Evolutionary conservation across 1,284 basidiomycete genomes (phyloP).

Genomic region (Pseudozyma tsukubaensis): DNA sequence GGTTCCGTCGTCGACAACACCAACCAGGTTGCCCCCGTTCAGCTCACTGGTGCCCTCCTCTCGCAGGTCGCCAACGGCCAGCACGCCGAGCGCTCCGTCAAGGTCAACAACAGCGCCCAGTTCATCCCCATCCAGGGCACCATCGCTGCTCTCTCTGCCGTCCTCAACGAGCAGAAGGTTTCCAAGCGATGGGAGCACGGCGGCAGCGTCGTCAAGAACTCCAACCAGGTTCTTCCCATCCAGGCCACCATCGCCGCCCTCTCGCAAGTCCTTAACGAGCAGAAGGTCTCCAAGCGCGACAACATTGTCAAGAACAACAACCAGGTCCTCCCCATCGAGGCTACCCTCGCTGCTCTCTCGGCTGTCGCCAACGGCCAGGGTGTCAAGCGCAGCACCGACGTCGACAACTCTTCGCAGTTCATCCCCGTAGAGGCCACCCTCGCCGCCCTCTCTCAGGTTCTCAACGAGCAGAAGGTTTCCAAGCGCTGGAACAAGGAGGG

Average conservation of each 20-base stretch:
- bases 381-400: slow-evolving; percentile 13
- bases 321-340: slow-evolving; percentile 31
- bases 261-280: slow-evolving; percentile 37
- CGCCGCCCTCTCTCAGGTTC: slow-evolving; percentile 27
- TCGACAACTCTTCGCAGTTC: slow-evolving; percentile 30
- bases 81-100: slow-evolving; percentile 29
- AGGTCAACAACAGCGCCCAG: slow-evolving; percentile 40
- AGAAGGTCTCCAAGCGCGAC: slow-evolving; percentile 30
- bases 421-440: slow-evolving; percentile 30
- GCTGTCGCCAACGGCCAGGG: slow-evolving; percentile 27
- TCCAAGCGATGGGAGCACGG: slow-evolving; percentile 15
- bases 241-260: slow-evolving; percentile 40
- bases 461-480: slow-evolving; percentile 27
- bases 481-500: slow-evolving; percentile 22
- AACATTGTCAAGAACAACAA: slow-evolving; percentile 34
- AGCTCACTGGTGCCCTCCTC: slow-evolving; percentile 37
- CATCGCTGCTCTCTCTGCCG: slow-evolving; percentile 29
- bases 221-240: slow-evolving; percentile 29
- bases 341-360: slow-evolving; percentile 27
- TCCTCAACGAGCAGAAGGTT: slow-evolving; percentile 31
- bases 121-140: slow-evolving; percentile 41
- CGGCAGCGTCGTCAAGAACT: slow-evolving; percentile 26
- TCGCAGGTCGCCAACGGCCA: slow-evolving; percentile 48
- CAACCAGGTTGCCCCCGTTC: slow-evolving; percentile 46
- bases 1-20: slow-evolving; percentile 33